Evolutionary conservation across 495 filamentous ascomycete genomes (phyloP).

Genomic region (Penicillium simplicissimum): DNA sequence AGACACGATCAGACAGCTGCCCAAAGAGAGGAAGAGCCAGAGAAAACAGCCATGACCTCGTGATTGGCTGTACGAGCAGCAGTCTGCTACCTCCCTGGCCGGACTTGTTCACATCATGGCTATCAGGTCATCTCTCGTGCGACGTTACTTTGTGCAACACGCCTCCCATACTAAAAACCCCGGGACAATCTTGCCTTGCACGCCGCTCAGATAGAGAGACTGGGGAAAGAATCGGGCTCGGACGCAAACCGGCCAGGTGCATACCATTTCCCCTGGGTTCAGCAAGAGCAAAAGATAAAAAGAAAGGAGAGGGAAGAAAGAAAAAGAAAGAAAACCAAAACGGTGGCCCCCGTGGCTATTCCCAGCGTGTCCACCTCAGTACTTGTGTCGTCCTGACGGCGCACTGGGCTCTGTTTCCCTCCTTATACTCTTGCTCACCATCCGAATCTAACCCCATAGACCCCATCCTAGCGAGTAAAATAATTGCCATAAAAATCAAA

Average conservation of each 20-base stretch:
- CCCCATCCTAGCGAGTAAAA: background rate
- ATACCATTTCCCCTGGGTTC: slow-evolving; percentile 33
- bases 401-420: background rate
- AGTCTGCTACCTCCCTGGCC: slow-evolving; percentile 17
- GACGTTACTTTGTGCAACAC: slow-evolving; percentile 42
- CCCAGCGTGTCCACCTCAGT: background rate
- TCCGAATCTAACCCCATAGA: slow-evolving; percentile 1
- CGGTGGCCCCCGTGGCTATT: background rate
- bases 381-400: background rate
- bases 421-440: background rate
- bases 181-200: slow-evolving; percentile 26
- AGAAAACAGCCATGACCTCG: background rate
- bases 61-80: slow-evolving; percentile 25
- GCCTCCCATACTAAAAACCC: slow-evolving; percentile 28
- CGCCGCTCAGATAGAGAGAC: slow-evolving; percentile 2
- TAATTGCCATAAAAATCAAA: background rate
- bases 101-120: slow-evolving; percentile 28
- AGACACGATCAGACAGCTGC: background rate
- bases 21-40: background rate
- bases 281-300: slow-evolving; percentile 12
- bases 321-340: slow-evolving; percentile 6
- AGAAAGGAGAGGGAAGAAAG: slow-evolving; percentile 7
- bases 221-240: slow-evolving; percentile 21
- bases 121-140: slow-evolving; percentile 36
- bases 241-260: slow-evolving; percentile 27